These are phyloP conservation scores for Nemania serpens DNA, from an alignment of 2,329 filamentous ascomycete species.

Conservation along the genomic window DNA sequence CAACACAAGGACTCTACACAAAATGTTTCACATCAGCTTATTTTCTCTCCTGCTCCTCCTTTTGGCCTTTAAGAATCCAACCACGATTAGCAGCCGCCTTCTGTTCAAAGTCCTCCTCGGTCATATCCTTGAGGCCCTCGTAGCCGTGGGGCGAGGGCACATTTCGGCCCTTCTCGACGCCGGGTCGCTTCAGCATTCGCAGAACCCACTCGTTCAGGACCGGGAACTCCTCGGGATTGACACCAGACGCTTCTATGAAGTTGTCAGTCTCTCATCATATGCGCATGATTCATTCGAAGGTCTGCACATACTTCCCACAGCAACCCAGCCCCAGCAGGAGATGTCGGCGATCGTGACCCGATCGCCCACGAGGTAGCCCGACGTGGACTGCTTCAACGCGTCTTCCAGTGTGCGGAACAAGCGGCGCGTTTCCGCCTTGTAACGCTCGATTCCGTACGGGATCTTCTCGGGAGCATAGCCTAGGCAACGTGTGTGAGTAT, in stretches of 20 bases:
- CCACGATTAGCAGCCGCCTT: conserved; percentile 55
- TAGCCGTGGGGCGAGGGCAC: conserved; percentile 71
- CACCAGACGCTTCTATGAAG: conserved; percentile 59
- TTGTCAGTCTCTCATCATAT: conserved; percentile 18
- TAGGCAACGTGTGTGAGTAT: conserved; percentile 32
- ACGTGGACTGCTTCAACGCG: conserved; percentile 63
- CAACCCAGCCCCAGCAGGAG: conserved; percentile 78
- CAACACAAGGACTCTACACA: not conserved
- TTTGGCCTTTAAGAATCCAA: conserved; percentile 75
- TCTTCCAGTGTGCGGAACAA: conserved; percentile 79
- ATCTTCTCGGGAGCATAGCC: conserved; percentile 82
- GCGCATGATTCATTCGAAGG: not conserved
- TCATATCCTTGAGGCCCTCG: conserved; percentile 50
- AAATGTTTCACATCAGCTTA: not conserved
- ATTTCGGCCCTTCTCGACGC: conserved; percentile 75
- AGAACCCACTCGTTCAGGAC: conserved; percentile 77
- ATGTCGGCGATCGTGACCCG: conserved; percentile 79
- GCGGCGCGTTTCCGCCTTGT: conserved; percentile 81
- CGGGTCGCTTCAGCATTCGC: conserved; percentile 69
- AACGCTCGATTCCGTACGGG: conserved; percentile 80
- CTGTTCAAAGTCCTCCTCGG: conserved; percentile 60
- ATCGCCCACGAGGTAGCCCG: conserved; percentile 68
- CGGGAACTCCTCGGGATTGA: conserved; percentile 78
- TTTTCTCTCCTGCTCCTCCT: conserved; percentile 62
- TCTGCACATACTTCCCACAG: conserved; percentile 50